phyloP scores from a whole-genome alignment of 345 rosid species.

The Melaleuca alternifolia region DNA sequence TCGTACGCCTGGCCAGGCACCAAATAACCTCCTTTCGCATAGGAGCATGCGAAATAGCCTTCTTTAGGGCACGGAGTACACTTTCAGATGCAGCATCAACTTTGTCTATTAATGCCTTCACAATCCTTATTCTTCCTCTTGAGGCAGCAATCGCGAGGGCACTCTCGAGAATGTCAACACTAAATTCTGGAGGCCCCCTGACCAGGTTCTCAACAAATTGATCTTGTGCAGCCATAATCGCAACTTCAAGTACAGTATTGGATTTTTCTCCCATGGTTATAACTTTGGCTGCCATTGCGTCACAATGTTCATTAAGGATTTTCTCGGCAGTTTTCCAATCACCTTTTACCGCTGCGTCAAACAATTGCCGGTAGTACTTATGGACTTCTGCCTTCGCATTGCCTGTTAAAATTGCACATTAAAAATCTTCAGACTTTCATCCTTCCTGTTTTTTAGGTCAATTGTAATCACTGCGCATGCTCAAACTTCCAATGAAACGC shows the following conservation, averaged over 20 bases:
- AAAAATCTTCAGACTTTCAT: neutral
- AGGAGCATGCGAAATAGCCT: too few species aligned
- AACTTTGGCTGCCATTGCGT: neutral
- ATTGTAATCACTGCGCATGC: neutral
- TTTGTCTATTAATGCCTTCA: too few species aligned
- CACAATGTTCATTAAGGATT: rapidly evolving
- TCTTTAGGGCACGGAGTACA: too few species aligned
- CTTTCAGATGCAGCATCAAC: too few species aligned
- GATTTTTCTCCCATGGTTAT: neutral
- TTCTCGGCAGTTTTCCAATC: neutral
- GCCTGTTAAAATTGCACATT: neutral
- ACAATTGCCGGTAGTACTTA: rapidly evolving
- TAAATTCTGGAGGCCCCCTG: too few species aligned
- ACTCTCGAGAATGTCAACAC: too few species aligned
- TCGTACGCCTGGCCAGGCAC: too few species aligned
- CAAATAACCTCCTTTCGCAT: too few species aligned
- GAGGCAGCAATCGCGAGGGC: too few species aligned
- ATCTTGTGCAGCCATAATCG: neutral
- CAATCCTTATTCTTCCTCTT: too few species aligned
- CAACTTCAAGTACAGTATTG: neutral
- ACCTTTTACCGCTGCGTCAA: neutral
- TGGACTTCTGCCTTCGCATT: neutral
- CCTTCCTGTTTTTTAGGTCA: neutral
- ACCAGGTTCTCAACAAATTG: neutral
- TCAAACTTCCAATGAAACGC: neutral